Percentiles rank a stretch among this genome's conserved stretches.
These are phyloP conservation scores for Suillus lakei DNA, from an alignment of 768 basidiomycete genomes.

Conservation along the genomic window DNA sequence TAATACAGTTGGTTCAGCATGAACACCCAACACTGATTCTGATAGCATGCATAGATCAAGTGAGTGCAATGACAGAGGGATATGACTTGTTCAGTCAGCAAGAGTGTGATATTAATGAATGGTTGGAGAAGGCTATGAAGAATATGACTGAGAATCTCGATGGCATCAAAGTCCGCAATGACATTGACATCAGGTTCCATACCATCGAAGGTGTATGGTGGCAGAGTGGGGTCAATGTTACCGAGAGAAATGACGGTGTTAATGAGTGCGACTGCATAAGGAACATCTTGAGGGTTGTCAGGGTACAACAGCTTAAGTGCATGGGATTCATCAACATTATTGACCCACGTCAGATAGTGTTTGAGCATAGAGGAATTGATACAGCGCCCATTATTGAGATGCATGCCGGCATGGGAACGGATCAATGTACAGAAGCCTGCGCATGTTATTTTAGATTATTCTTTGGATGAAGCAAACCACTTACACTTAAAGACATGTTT, in stretches of 20 bases:
- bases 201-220: neutral
- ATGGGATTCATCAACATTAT: neutral
- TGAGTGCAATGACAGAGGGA: conserved; percentile 33
- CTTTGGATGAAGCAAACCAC: conserved; percentile 3
- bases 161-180: conserved; percentile 2
- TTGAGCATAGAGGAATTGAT: conserved; percentile 1
- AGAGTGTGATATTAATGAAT: conserved; percentile 30
- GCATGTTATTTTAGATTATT: neutral
- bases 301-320: conserved; percentile 26
- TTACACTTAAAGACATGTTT: conserved; percentile 24
- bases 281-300: conserved; percentile 39
- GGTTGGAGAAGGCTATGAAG: conserved; percentile 26
- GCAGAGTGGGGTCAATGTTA: neutral
- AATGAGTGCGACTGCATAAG: conserved; percentile 34
- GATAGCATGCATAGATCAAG: conserved; percentile 26
- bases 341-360: neutral
- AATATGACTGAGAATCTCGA: conserved; percentile 16
- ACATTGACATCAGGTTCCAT: neutral
- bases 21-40: conserved; percentile 18
- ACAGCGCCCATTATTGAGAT: neutral
- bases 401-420: conserved; percentile 3
- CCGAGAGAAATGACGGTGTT: conserved; percentile 8
- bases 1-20: conserved; percentile 34
- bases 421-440: conserved; percentile 19
- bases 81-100: conserved; percentile 33